Conservation (phyloP, 257 asterid genomes). For the Gentiana dahurica region DNA sequence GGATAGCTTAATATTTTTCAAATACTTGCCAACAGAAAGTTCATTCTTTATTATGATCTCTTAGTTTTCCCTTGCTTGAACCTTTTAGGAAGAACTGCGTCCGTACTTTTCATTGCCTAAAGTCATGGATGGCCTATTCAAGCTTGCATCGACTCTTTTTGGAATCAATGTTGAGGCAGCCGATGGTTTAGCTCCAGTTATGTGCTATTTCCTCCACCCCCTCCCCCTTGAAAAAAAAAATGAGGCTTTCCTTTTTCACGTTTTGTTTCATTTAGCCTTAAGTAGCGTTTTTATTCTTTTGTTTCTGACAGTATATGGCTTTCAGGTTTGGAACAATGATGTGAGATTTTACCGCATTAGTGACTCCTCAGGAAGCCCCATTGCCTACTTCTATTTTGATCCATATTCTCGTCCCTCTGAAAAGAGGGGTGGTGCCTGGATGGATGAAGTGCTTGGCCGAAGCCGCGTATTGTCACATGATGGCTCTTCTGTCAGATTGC, state of each 20-base stretch:
- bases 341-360: conserved; percentile 78
- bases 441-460: conserved; percentile 83
- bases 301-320: conserved; percentile 12
- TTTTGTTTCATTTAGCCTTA: conserved; percentile 1
- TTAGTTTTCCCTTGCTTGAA: conserved; percentile 10
- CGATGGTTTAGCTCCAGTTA: conserved; percentile 93
- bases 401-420: conserved; percentile 93
- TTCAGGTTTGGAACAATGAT: conserved; percentile 90
- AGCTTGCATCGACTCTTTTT: conserved; percentile 67
- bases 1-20: neutral
- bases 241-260: conserved; percentile 5
- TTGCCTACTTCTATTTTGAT: conserved; percentile 82
- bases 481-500: conserved; percentile 67
- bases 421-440: conserved; percentile 88
- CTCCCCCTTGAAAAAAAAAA: too few relatives aligned
- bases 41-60: neutral
- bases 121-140: conserved; percentile 96
- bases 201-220: conserved; percentile 1
- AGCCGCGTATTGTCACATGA: conserved; percentile 65
- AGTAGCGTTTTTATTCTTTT: neutral
- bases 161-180: conserved; percentile 61
- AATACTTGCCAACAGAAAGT: neutral
- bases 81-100: conserved; percentile 83
- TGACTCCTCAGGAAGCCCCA: conserved; percentile 69
- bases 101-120: conserved; percentile 95